Percentiles rank a stretch among this genome's conserved stretches.
These are phyloP conservation scores for Spatholobus suberectus DNA, from an alignment of 306 rosid species.

Conservation along the genomic window DNA sequence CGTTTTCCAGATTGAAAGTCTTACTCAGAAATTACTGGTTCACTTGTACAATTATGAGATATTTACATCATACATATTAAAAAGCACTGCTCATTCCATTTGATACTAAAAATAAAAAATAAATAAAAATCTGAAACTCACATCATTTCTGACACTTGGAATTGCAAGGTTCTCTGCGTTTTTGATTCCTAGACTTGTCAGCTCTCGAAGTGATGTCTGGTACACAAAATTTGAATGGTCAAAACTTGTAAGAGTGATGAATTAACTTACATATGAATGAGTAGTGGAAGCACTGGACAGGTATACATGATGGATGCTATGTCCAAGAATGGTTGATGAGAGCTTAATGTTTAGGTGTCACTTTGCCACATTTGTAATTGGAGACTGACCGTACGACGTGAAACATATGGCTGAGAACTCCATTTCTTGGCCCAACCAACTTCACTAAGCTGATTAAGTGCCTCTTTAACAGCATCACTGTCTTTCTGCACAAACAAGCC, in stretches of 20 bases:
- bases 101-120: background rate
- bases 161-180: constrained; percentile 95
- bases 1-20: background rate
- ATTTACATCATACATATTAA: constrained; percentile 1
- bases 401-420: constrained; percentile 95
- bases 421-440: constrained; percentile 96
- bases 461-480: constrained; percentile 79
- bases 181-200: constrained; percentile 82
- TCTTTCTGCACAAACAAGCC: constrained; percentile 67
- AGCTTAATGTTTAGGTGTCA: constrained; percentile 53
- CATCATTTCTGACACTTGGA: constrained; percentile 95
- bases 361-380: constrained; percentile 51
- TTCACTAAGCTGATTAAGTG: constrained; percentile 79
- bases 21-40: background rate
- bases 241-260: constrained; percentile 33
- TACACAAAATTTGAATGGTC: constrained; percentile 44
- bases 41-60: background rate
- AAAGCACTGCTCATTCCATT: background rate
- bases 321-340: constrained; percentile 52
- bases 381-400: constrained; percentile 96
- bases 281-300: constrained; percentile 42
- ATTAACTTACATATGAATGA: constrained; percentile 6
- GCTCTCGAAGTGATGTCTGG: constrained; percentile 88
- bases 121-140: constrained; percentile 49
- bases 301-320: constrained; percentile 38